Conservation (phyloP, 2,329 filamentous ascomycete genomes). For the Hymenoscyphus occultus region DNA sequence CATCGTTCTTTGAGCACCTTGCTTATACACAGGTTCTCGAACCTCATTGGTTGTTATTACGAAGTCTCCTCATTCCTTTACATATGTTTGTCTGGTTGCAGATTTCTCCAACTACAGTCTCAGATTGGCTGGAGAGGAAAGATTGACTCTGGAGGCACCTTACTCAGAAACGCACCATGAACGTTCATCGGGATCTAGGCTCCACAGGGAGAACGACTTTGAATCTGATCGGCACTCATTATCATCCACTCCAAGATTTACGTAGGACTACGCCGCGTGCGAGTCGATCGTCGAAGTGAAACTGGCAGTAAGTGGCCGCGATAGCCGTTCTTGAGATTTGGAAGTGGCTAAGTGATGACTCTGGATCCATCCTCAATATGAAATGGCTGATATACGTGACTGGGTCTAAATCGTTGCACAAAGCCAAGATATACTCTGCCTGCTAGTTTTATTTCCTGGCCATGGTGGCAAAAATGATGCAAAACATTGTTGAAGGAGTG, state of each 20-base stretch:
- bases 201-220: background rate
- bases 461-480: conserved; percentile 27
- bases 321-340: background rate
- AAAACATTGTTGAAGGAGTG: conserved; percentile 23
- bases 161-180: background rate
- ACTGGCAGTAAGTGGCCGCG: background rate
- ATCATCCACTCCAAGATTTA: background rate
- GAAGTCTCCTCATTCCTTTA: background rate
- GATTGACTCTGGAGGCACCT: background rate
- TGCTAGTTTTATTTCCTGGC: conserved; percentile 1
- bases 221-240: background rate
- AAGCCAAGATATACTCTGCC: conserved; percentile 5
- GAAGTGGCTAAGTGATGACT: background rate
- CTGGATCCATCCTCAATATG: background rate
- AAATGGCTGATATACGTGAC: background rate
- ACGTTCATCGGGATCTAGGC: background rate
- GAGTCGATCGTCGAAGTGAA: background rate
- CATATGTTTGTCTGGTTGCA: background rate
- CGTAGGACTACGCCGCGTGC: background rate
- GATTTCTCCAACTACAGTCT: background rate
- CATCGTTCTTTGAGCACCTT: background rate
- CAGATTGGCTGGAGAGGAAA: background rate
- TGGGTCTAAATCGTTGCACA: too few species aligned
- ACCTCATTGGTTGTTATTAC: background rate
- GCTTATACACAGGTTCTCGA: background rate